Conservation (phyloP, 2,329 filamentous ascomycete species). For the Alternaria solani region DNA sequence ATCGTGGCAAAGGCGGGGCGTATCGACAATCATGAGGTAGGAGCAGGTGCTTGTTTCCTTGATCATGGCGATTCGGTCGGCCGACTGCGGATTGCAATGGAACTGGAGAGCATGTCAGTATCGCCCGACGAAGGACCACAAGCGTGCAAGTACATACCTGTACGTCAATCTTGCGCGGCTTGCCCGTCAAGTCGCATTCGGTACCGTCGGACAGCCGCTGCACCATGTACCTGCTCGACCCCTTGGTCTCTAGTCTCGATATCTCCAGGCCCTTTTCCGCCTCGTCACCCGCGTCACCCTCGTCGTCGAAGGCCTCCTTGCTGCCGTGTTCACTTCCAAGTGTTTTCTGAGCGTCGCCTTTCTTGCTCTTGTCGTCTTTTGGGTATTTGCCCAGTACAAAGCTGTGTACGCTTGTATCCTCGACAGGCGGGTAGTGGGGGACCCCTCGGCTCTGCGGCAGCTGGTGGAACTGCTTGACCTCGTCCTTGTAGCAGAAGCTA, state of each 20-base stretch:
- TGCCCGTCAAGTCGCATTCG: conserved; percentile 83
- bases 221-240: conserved; percentile 84
- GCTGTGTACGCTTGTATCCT: conserved; percentile 77
- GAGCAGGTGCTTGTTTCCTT: conserved; percentile 91
- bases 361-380: conserved; percentile 29
- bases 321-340: conserved; percentile 43
- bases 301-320: conserved; percentile 40
- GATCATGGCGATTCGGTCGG: conserved; percentile 86
- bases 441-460: conserved; percentile 74
- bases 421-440: conserved; percentile 72
- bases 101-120: conserved; percentile 55
- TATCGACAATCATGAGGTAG: conserved; percentile 93
- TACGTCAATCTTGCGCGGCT: conserved; percentile 83
- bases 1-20: conserved; percentile 85
- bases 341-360: conserved; percentile 37
- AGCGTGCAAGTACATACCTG: conserved; percentile 56
- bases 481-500: conserved; percentile 87
- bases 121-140: conserved; percentile 8
- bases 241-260: conserved; percentile 79
- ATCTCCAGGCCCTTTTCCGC: conserved; percentile 44
- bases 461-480: conserved; percentile 91
- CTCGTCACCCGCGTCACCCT: conserved; percentile 35
- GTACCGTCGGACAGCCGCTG: conserved; percentile 83
- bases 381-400: conserved; percentile 76
- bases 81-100: conserved; percentile 78